Evolutionary conservation across 1,284 basidiomycete species (phyloP), one percentile per base, ranked within the genome.

Genomic region (Leccinum griseonigrum): DNA sequence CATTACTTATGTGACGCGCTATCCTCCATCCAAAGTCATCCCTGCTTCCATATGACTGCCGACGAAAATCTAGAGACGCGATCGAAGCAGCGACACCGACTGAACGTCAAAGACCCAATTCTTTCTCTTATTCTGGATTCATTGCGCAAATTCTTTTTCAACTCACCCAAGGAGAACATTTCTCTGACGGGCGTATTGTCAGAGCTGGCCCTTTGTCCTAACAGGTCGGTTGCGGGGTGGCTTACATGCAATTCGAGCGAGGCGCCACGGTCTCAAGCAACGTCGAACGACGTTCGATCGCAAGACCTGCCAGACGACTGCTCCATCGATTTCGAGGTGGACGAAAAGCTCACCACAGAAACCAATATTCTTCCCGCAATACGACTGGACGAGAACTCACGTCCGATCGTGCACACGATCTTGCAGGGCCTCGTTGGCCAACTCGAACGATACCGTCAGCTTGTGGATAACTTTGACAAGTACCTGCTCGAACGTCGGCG

Each of bases 211-310:
- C 78, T 88, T 13, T 94, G 94, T 70, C 92, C 95, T 1, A 83
- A 94, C 69, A 85, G 95, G 9, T 94, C 92, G 1, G 79, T 98
- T 26, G 86, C 89, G 0, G 94, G 95, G 0, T 98, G 94, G 95
- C 75, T 98, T 58, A 90, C 88, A 2, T 88, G 87, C 70, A 79
- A 79, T n/a, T 68, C 78, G 5, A 81, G 77, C 59, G 82, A 84
- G 40, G 46, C 65, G 46, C 58, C 64, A 1, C 65, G 69, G 10
- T 67, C 66, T 36, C 63, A 71, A 8, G 61, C 64, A 9, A 65
- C 67, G 34, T 59, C 65, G n/a, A 70, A 71, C 48, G 64, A 66
- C 18, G 56, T 63, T 26, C 51, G 36, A 60, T 57, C 22, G 51
- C 71, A 69, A 56, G 80, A 81, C 48, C 79, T 81, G 56, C 85